A percentile compares a stretch with the other conserved stretches of the same genome.
Evolutionary conservation across 768 basidiomycete species (phyloP).

Genomic region (Cyathus striatus): DNA sequence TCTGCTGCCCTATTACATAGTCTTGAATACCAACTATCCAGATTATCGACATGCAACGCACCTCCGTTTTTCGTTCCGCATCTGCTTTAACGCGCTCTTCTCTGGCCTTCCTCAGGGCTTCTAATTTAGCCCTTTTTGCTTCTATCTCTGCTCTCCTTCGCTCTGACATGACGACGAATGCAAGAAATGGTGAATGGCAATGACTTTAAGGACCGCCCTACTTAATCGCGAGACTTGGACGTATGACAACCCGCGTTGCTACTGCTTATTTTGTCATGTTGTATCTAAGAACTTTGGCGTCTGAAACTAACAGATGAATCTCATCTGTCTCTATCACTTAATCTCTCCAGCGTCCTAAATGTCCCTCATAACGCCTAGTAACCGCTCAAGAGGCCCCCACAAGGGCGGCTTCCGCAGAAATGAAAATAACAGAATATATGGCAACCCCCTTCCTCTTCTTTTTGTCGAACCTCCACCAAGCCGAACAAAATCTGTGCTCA

Average conservation of each 20-base stretch:
- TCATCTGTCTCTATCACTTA: too few relatives aligned
- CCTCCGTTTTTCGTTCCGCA: slow-evolving; percentile 36
- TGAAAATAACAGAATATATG: slow-evolving; percentile 68
- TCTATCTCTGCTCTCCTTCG: slow-evolving; percentile 84
- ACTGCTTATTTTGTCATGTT: too few relatives aligned
- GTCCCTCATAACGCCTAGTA: slow-evolving; percentile 43
- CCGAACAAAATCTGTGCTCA: slow-evolving; percentile 40
- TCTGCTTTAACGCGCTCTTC: slow-evolving; percentile 62
- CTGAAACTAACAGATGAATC: too few relatives aligned
- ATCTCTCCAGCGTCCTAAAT: too few relatives aligned
- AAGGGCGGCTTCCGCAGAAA: slow-evolving; percentile 53
- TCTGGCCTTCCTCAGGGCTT: slow-evolving; percentile 74
- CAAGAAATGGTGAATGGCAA: not conserved
- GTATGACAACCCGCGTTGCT: too few relatives aligned
- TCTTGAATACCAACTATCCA: slow-evolving; percentile 1
- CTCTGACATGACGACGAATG: slow-evolving; percentile 41
- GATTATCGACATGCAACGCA: slow-evolving; percentile 12
- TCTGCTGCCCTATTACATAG: slow-evolving; percentile 25
- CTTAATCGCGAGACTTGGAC: too few relatives aligned
- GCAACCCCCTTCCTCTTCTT: slow-evolving; percentile 62
- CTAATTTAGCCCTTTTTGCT: slow-evolving; percentile 84
- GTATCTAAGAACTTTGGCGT: too few relatives aligned
- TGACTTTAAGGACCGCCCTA: slow-evolving; percentile 3
- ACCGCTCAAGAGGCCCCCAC: slow-evolving; percentile 26
- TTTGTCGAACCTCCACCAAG: slow-evolving; percentile 38